Conservation (phyloP, 176 grass and related monocot genomes). For the Hsuehochloa calcarea region DNA sequence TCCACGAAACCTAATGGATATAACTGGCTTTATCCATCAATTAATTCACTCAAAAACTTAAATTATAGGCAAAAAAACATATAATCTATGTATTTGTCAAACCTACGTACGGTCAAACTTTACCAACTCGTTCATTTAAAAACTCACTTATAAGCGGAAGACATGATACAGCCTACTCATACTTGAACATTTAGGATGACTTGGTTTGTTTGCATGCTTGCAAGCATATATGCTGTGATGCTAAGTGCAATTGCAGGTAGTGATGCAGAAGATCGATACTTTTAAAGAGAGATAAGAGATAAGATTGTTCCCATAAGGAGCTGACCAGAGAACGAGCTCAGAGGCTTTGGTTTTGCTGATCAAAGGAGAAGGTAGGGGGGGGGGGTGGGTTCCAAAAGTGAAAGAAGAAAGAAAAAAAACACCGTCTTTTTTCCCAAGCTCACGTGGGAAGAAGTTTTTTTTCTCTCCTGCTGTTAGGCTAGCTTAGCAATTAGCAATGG, state of each 20-base stretch:
- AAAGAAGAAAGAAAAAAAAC: constrained; percentile 7
- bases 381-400: constrained; percentile 19
- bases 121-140: not conserved
- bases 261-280: constrained; percentile 2
- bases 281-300: constrained; percentile 7
- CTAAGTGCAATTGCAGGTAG: not conserved
- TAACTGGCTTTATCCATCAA: not conserved
- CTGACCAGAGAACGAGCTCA: not conserved
- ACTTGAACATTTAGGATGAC: not conserved
- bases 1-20: not conserved
- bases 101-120: not conserved
- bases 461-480: not conserved
- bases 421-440: not conserved
- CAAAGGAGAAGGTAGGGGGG: not conserved
- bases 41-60: not conserved
- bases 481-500: not conserved
- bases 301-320: constrained; percentile 22
- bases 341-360: constrained; percentile 17
- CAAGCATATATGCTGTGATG: not conserved
- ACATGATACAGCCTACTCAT: too few relatives aligned
- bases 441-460: not conserved
- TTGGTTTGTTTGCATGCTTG: not conserved
- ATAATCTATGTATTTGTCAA: not conserved
- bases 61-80: not conserved
- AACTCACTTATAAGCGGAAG: not conserved